Conservation (phyloP, 257 asterid genomes). For the Echium plantagineum region DNA sequence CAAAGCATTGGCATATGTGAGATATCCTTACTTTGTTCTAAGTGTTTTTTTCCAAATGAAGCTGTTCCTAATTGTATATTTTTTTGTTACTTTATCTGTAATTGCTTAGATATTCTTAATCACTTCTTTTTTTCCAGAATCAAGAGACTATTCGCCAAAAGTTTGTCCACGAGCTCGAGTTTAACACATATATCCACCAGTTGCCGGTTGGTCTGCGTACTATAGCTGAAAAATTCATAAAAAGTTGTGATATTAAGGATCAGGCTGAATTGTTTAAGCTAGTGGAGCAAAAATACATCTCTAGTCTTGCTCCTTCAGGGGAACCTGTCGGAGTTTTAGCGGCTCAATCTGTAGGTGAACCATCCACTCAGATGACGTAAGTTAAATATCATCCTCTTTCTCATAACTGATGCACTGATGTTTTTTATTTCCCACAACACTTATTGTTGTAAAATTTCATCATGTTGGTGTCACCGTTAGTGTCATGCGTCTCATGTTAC, state of each 20-base stretch:
- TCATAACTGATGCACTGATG: constrained; percentile 5
- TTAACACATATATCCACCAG: constrained; percentile 47
- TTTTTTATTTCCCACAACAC: constrained; percentile 1
- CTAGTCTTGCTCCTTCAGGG: constrained; percentile 81
- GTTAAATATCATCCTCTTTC: constrained; percentile 15
- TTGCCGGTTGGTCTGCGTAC: constrained; percentile 73
- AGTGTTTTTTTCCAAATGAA: neutral
- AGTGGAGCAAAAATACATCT: constrained; percentile 71
- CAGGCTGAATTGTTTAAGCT: constrained; percentile 32
- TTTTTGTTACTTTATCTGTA: constrained; percentile 7
- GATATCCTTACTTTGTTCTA: constrained; percentile 8
- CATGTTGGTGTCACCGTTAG: too few relatives aligned
- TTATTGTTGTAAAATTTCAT: neutral
- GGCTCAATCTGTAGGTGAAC: constrained; percentile 97
- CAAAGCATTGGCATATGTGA: constrained; percentile 69
- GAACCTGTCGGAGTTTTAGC: constrained; percentile 98
- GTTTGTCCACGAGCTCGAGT: constrained; percentile 32
- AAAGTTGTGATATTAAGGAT: constrained; percentile 4
- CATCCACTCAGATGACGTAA: constrained; percentile 99
- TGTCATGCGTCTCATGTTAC: too few relatives aligned
- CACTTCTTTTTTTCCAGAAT: constrained; percentile 34
- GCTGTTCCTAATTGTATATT: constrained; percentile 3
- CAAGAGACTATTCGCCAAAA: constrained; percentile 53
- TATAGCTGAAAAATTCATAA: constrained; percentile 26
- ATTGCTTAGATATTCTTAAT: neutral